Evolutionary conservation across 805 yeast genomes (phyloP), one percentile per base, ranked within the genome.

Genomic region (Suhomyces prunicola): DNA sequence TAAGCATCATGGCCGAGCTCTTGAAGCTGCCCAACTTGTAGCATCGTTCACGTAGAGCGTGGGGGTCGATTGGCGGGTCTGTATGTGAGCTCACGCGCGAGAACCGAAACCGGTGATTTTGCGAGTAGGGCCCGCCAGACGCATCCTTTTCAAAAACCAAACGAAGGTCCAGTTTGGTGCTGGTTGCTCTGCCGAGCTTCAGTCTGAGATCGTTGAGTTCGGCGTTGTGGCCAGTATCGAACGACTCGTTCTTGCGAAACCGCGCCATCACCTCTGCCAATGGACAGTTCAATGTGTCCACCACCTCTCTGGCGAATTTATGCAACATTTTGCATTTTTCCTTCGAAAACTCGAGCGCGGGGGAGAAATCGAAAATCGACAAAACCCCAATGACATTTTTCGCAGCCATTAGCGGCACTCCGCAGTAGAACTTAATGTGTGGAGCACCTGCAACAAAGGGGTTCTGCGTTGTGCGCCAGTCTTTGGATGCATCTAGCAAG

Each of bases 381-480:
- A 87, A 62, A 1, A 77, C 78, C 0, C 93, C 93, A 50, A 87
- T 74, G 0, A 72, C 71, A 4, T 76, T 78, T 12, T 63, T 53
- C 0, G 77, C 66, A 12, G 60, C 54, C 1, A 73, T 54, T 39
- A 86, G 60, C 0, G 90, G 89, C 4, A 84, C 88, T 0, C 88
- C 89, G 35, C 84, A 79, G 63, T 86, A 88, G 60, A 85, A 85
- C 52, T 68, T 74, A 49, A 87, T 80, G 53, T 70, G 68, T 0
- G 93, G 91, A 0, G 76, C 71, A 0, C 85, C 84, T 19, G 74
- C 79, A 0, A 88, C 88, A 47, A 86, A 71, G 0, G 93, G 93
- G 60, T 83, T 85, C 41, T 72, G 69, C 15, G 68, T 60, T 4
- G 85, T 79, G 63, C 96, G 73, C 94, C 96, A 88, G 62, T 88